These are phyloP conservation scores for Saturnispora halmiae DNA, from an alignment of 805 yeast species.

Conservation along the genomic window DNA sequence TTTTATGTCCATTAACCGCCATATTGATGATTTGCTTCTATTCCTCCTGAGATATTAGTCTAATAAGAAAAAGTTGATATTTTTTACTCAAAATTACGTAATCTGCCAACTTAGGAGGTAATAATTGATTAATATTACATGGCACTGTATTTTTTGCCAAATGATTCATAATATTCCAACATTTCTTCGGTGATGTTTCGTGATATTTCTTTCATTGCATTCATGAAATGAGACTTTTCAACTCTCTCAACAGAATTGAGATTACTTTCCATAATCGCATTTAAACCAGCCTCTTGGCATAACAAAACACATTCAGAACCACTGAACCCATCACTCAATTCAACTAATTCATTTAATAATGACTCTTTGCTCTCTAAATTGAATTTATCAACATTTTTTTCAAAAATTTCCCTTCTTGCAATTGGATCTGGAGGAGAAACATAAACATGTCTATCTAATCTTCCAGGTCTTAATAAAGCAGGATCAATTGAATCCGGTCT, in stretches of 20 bases:
- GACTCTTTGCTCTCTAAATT: slow-evolving; percentile 34
- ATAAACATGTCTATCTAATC: slow-evolving; percentile 86
- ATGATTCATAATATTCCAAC: slow-evolving; percentile 63
- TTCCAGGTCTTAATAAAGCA: slow-evolving; percentile 90
- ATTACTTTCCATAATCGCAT: slow-evolving; percentile 79
- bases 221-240: slow-evolving; percentile 39
- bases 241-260: slow-evolving; percentile 32
- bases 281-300: slow-evolving; percentile 92
- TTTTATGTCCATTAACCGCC: slow-evolving; percentile 15
- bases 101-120: no score
- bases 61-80: no score
- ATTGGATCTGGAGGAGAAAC: slow-evolving; percentile 84
- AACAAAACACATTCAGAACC: slow-evolving; percentile 92
- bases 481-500: slow-evolving; percentile 90
- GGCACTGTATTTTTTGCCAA: slow-evolving; percentile 32
- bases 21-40: neutral
- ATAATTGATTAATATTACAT: neutral
- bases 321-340: slow-evolving; percentile 77
- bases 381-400: slow-evolving; percentile 62
- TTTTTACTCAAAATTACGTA: slow-evolving; percentile 1
- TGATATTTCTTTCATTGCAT: slow-evolving; percentile 59
- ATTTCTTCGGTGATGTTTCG: slow-evolving; percentile 79
- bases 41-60: neutral
- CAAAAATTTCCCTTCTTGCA: slow-evolving; percentile 72
- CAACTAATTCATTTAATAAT: slow-evolving; percentile 43